Evolutionary conservation across 805 yeast genomes (phyloP).

Genomic region (Saccharomycopsis fodiens): DNA sequence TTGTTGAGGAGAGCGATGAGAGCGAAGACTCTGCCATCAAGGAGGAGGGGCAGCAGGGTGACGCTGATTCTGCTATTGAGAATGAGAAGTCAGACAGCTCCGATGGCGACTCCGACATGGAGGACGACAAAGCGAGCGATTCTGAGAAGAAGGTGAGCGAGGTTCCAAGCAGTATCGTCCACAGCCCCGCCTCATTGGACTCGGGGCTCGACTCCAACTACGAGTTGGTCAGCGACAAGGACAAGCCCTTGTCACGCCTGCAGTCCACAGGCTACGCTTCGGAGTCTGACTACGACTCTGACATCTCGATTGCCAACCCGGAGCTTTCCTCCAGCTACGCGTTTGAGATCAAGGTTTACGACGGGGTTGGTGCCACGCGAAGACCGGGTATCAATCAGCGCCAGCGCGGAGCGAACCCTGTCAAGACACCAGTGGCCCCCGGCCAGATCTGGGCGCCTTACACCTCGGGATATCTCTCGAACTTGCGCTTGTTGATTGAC

Average conservation of each 20-base stretch:
- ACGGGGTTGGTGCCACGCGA: constrained; percentile 12
- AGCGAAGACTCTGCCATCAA: not conserved
- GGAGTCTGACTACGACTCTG: constrained; percentile 31
- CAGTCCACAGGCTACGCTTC: not conserved
- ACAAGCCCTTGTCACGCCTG: too few relatives aligned
- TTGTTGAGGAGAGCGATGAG: not conserved
- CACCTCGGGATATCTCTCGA: constrained; percentile 33
- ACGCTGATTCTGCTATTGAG: not conserved
- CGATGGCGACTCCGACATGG: not conserved
- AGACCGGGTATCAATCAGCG: not conserved
- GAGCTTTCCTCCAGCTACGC: constrained; percentile 41
- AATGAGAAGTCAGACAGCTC: not conserved
- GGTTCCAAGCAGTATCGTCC: too few relatives aligned
- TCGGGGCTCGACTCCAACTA: not conserved
- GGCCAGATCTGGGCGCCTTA: constrained; percentile 39
- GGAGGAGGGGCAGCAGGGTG: not conserved
- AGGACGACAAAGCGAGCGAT: not conserved
- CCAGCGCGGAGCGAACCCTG: not conserved
- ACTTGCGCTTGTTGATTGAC: constrained; percentile 33
- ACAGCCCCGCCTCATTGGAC: too few relatives aligned
- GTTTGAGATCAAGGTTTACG: constrained; percentile 38
- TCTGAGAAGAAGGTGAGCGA: not conserved
- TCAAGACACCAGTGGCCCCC: constrained; percentile 19
- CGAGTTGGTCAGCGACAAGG: too few relatives aligned
- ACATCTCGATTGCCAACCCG: constrained; percentile 46